phyloP scores from a whole-genome alignment of 768 basidiomycete species.

The Panellus pusillus region DNA sequence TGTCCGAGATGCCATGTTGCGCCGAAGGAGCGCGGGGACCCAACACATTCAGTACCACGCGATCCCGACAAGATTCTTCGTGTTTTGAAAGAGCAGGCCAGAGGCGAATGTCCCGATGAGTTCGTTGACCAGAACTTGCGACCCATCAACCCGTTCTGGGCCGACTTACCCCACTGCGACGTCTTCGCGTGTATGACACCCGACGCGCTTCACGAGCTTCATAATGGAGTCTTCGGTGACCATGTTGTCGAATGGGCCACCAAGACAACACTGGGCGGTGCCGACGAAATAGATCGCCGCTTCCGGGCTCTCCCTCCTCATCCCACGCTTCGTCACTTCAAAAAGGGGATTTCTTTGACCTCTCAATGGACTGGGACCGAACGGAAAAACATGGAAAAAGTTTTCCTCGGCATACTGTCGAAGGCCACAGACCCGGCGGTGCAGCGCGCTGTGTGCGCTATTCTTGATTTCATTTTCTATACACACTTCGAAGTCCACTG shows the following conservation, averaged over 20 bases:
- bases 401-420: no score
- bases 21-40: neutral
- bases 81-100: constrained; percentile 18
- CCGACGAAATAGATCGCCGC: constrained; percentile 31
- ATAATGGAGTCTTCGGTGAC: constrained; percentile 49
- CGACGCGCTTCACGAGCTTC: constrained; percentile 47
- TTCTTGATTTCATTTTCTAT: constrained; percentile 18
- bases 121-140: constrained; percentile 19
- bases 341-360: constrained; percentile 31
- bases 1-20: neutral
- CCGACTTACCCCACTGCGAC: constrained; percentile 35
- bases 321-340: constrained; percentile 29
- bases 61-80: neutral
- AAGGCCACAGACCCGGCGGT: no score
- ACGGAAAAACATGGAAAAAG: no score
- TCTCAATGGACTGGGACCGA: constrained; percentile 33
- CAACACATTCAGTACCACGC: neutral
- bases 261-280: constrained; percentile 1
- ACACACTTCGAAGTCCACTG: constrained; percentile 24
- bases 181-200: constrained; percentile 42
- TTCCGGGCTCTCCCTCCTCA: no score
- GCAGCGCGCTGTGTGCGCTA: no score
- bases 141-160: constrained; percentile 38
- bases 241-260: constrained; percentile 39
- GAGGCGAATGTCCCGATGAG: constrained; percentile 3